Percentiles rank a stretch among this genome's conserved stretches.
Evolutionary conservation across 257 asterid species (phyloP).

Genomic region (Nyctanthes arbortristis): DNA sequence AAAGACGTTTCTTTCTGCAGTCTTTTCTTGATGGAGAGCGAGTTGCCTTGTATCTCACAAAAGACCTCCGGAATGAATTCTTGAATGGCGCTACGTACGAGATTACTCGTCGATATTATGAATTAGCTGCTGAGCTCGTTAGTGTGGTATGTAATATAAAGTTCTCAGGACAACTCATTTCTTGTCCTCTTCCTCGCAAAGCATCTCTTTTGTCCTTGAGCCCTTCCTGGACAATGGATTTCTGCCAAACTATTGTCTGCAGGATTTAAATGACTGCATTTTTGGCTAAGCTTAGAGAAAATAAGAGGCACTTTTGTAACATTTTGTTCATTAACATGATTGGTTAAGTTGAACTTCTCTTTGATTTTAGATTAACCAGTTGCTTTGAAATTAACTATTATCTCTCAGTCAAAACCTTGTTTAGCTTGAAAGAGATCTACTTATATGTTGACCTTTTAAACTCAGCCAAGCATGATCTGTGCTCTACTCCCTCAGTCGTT

Average conservation of each 20-base stretch:
- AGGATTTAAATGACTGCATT: not conserved
- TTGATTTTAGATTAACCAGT: no score
- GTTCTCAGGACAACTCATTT: not conserved
- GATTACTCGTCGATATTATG: constrained; percentile 75
- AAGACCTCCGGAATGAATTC: constrained; percentile 61
- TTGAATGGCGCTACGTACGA: constrained; percentile 68
- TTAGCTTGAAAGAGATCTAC: no score
- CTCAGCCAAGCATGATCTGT: not conserved
- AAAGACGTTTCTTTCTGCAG: constrained; percentile 40
- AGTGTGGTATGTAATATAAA: constrained; percentile 56
- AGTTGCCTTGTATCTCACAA: constrained; percentile 59
- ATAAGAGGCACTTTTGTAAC: no score
- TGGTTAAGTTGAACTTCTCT: no score
- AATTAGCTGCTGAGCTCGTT: constrained; percentile 80
- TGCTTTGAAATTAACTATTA: no score
- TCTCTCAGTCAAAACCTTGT: no score
- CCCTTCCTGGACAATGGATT: not conserved
- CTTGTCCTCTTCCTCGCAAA: not conserved
- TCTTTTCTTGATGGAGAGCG: constrained; percentile 80
- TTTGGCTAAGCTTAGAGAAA: no score
- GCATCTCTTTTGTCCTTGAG: constrained; percentile 15
- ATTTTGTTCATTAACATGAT: no score
- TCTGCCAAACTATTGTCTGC: constrained; percentile 5
- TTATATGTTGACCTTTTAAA: not conserved
- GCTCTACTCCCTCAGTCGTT: not conserved